Base-by-base conservation (phyloP, 306 rosid species). In the Gynostemma pentaphyllum region DNA sequence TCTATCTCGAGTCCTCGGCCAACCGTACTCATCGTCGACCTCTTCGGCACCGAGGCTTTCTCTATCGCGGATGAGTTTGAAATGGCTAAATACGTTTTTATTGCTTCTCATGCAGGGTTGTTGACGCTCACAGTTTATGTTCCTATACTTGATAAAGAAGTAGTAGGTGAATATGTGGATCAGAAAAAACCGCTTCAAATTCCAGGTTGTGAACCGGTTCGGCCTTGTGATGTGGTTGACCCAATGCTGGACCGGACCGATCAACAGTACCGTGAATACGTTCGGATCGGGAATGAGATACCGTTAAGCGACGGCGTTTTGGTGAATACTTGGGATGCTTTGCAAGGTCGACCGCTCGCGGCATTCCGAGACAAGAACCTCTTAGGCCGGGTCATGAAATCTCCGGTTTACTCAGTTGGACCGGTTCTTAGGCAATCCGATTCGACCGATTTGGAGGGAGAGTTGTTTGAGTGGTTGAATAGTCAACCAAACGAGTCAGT, bases 381-480 rank as follows among this genome's bases (percentile, higher is more conserved):
- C 57, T 69, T 68, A 50, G 67, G 42, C 14, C 63, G 7, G 5
- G 36, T 67, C 9, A 15, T 37, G 37, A 51, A 67, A 8, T 4
- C 47, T 36, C 56, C 68, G n/a, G 60, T 76, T 62, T 68, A 72
- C 34, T 42, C 74, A 0, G 26, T 76, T 4, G 77, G 81, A 65
- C 94, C 87, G 2, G 45, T 86, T 0, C 66, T 64, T 0, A 64
- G 68, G 2, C 13, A 0, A 19, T 14, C 10, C 39, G 72, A 72
- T 29, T 24, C 5, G 1, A 26, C 2, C 5, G 14, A 47, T 11
- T 7, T 37, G 13, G 4, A 68, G 26, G 41, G 69, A 46, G 7
- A 79, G 76, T 73, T 79, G 79, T 61, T 39, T 75, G 37, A 72
- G 5, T 88, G 96, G 96, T 45, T 89, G 57, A 88, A 81, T 6